A percentile compares a stretch with the other conserved stretches of the same genome.
Conservation (phyloP, 1,139 yeast species). For the Diutina rugosa region DNA sequence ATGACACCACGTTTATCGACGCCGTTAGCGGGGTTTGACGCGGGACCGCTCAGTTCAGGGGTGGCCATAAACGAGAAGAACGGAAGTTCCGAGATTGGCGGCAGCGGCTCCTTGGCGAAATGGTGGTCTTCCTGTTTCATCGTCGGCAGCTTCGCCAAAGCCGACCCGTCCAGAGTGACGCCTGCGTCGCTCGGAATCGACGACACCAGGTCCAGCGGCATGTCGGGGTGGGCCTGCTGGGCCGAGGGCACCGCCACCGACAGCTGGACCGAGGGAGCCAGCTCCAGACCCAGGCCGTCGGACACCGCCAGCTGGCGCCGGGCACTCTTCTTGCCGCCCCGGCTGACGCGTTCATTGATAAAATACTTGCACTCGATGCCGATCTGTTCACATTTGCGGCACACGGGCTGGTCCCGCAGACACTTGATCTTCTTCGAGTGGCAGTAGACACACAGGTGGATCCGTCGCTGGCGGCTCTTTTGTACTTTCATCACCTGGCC, state of each 20-base stretch:
- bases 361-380: constrained; percentile 39
- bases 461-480: constrained; percentile 43
- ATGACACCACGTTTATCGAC: not conserved
- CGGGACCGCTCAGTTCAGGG: not conserved
- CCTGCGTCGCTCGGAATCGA: not conserved
- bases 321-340: not conserved
- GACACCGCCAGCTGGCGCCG: not conserved
- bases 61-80: not conserved
- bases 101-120: not conserved
- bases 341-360: constrained; percentile 33
- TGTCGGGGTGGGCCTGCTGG: not conserved
- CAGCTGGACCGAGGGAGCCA: not conserved
- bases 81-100: not conserved
- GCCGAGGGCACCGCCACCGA: not conserved
- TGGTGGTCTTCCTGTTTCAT: not conserved
- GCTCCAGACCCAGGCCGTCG: not conserved
- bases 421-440: constrained; percentile 52
- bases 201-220: not conserved
- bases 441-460: constrained; percentile 45
- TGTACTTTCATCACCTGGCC: constrained; percentile 45
- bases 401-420: constrained; percentile 33
- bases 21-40: not conserved
- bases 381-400: constrained; percentile 35
- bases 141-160: not conserved
- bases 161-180: not conserved